phyloP scores from a whole-genome alignment of 192 early-diverging fungal genomes.

The Coemansia aciculifera region DNA sequence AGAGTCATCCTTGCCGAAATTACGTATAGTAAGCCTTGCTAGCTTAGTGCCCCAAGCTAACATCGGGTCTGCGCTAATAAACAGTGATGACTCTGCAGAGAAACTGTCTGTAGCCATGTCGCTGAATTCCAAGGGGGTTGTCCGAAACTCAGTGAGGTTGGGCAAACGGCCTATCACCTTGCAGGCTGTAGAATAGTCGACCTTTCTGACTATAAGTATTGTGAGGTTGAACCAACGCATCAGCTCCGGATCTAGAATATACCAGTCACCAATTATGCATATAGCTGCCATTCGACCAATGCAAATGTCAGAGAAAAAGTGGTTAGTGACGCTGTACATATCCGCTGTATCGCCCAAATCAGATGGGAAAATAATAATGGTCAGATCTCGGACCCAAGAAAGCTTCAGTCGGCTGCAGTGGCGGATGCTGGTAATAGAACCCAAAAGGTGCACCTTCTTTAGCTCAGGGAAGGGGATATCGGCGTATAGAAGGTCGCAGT shows the following conservation, averaged over 20 bases:
- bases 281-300: neutral
- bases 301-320: neutral
- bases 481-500: neutral
- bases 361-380: neutral
- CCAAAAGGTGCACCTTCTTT: neutral
- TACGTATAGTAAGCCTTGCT: neutral
- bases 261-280: neutral
- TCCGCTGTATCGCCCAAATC: no score
- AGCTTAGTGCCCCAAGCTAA: neutral
- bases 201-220: neutral
- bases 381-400: neutral
- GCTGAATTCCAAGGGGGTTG: neutral
- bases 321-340: neutral
- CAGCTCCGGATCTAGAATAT: neutral
- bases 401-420: constrained; percentile 2
- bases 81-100: neutral
- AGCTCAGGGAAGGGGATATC: neutral
- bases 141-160: neutral
- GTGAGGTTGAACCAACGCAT: neutral
- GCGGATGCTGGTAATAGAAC: neutral
- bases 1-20: neutral
- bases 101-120: neutral
- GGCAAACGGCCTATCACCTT: neutral
- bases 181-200: neutral
- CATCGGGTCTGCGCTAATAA: neutral